phyloP scores from a whole-genome alignment of 2,329 filamentous ascomycete species.

The Septoria petroselini region DNA sequence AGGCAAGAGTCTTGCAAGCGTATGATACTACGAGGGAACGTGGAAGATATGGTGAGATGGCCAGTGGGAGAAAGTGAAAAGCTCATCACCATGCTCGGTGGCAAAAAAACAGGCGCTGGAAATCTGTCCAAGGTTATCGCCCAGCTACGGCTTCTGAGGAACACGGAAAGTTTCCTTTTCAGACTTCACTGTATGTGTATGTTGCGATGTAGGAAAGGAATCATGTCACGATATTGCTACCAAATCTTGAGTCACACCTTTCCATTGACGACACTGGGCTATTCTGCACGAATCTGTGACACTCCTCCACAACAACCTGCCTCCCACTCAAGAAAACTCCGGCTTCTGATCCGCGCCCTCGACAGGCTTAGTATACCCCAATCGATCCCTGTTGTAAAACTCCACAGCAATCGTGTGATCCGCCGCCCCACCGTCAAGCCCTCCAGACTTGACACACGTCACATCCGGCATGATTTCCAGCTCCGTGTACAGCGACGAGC shows the following conservation, averaged over 20 bases:
- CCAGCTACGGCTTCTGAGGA: background rate
- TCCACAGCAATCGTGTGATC: conserved; percentile 46
- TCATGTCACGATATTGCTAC: too few species aligned
- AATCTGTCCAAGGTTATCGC: background rate
- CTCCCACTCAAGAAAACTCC: conserved; percentile 32
- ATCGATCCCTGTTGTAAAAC: conserved; percentile 53
- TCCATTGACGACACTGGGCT: too few species aligned
- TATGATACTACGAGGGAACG: conserved; percentile 94
- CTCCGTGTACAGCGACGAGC: conserved; percentile 52
- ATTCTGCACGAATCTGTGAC: too few species aligned
- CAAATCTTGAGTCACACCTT: too few species aligned
- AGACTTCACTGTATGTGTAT: background rate
- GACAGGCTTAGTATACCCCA: conserved; percentile 44
- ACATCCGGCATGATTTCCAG: conserved; percentile 54
- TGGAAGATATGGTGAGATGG: conserved; percentile 95
- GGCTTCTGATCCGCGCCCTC: conserved; percentile 51
- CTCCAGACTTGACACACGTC: conserved; percentile 52
- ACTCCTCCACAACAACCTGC: background rate
- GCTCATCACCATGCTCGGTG: background rate
- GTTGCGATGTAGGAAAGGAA: background rate
- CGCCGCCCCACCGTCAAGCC: conserved; percentile 50
- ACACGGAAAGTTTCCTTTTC: background rate
- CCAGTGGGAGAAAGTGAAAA: conserved; percentile 45
- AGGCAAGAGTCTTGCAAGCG: conserved; percentile 90
- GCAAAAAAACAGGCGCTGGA: background rate